Conservation (phyloP, 129 eudicot species). For the Glebionis coronaria region DNA sequence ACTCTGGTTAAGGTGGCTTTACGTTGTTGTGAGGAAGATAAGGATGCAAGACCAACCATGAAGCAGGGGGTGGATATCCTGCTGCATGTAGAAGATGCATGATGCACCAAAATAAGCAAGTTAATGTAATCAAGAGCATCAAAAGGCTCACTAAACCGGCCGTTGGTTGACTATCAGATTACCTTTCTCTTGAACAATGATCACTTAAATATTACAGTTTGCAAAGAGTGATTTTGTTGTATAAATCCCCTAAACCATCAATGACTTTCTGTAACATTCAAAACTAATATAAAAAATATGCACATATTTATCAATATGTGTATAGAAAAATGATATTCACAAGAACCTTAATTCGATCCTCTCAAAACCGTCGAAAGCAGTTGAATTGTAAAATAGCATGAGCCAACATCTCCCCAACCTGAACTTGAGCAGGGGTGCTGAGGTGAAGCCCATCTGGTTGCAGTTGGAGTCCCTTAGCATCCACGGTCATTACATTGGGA, state of each 20-base stretch:
- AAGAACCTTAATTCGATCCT: background rate
- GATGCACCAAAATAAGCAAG: background rate
- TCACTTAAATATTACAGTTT: background rate
- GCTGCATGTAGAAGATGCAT: slow-evolving; percentile 11
- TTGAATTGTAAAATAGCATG: slow-evolving; percentile 45
- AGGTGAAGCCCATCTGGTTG: slow-evolving; percentile 68
- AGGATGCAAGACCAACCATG: slow-evolving; percentile 39
- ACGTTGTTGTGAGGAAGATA: slow-evolving; percentile 37
- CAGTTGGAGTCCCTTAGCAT: slow-evolving; percentile 61
- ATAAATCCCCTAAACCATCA: background rate
- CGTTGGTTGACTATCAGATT: no score
- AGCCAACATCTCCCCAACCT: slow-evolving; percentile 72
- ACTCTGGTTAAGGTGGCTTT: slow-evolving; percentile 28
- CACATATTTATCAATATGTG: slow-evolving; percentile 4
- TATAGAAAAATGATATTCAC: slow-evolving; percentile 9
- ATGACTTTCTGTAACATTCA: background rate
- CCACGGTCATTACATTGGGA: slow-evolving; percentile 62
- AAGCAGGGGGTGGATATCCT: slow-evolving; percentile 37
- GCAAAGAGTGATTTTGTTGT: background rate
- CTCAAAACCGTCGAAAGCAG: background rate
- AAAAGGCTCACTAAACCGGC: no score
- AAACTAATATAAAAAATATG: background rate
- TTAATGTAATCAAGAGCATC: no score
- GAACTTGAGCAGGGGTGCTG: slow-evolving; percentile 58
- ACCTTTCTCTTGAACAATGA: background rate